These are phyloP conservation scores for Yamadazyma triangularis DNA, from an alignment of 1,139 yeast genomes.

Conservation along the genomic window DNA sequence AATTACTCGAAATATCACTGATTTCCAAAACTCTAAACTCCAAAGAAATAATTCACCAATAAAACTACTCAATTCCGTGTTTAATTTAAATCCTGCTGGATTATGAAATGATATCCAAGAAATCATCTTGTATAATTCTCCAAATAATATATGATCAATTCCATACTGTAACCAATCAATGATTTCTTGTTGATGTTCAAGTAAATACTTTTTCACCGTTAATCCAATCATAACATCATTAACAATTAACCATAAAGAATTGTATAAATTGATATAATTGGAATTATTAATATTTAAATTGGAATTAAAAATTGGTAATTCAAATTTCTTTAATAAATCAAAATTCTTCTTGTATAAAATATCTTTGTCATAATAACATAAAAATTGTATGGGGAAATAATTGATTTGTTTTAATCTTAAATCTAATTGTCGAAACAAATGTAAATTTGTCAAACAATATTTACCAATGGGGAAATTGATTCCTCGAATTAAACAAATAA, in stretches of 20 bases:
- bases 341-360: constrained; percentile 24
- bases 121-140: constrained; percentile 44
- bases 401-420: constrained; percentile 72
- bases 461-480: constrained; percentile 17
- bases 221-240: constrained; percentile 80
- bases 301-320: constrained; percentile 34
- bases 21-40: constrained; percentile 73
- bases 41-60: constrained; percentile 83
- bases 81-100: constrained; percentile 93
- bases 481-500: constrained; percentile 17
- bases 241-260: constrained; percentile 79
- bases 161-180: constrained; percentile 28
- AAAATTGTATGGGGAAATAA: constrained; percentile 77
- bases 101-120: constrained; percentile 73
- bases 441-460: constrained; percentile 12
- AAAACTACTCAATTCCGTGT: constrained; percentile 79
- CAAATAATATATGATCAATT: constrained; percentile 26
- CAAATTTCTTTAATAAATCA: constrained; percentile 19
- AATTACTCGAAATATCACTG: constrained; percentile 7
- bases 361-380: constrained; percentile 42
- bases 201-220: constrained; percentile 49
- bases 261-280: constrained; percentile 85
- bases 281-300: constrained; percentile 45
- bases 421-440: constrained; percentile 74
- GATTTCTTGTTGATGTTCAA: constrained; percentile 38